Base-by-base conservation (phyloP, 345 rosid genomes). In the Kandelia obovata region DNA sequence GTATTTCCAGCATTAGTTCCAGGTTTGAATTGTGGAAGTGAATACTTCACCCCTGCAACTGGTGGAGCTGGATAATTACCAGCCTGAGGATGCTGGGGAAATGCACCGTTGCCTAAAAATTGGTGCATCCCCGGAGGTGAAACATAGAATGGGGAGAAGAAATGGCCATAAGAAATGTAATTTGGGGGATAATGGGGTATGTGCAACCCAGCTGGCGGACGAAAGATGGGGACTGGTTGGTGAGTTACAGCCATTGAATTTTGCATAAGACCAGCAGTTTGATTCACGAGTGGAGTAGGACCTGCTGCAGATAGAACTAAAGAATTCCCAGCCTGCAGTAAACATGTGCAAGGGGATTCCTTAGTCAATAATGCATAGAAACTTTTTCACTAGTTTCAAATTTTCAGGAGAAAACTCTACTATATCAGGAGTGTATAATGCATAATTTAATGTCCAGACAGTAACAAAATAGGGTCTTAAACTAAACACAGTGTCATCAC, bases 131-230 rank as follows among this genome's bases (percentile, higher is more conserved):
- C 77, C 6, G 87, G 86, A 69, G 90, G 91, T 71, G 89, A 92
- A 71, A 83, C 85, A 80, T 86, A 93, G 75, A 82, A 77, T 53
- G 92, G 97, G 74, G 92, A 74, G 85, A 80, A 82, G 80, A 85
- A 91, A 77, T 71, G 92, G 68, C 91, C 89, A 73, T 89, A 93
- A 37, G 92, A 91, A 71, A 93, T 71, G 80, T 83, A 93, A 65
- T 89, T 93, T 79, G 92, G 92, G 61, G 94, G 91, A 78, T 81
- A 93, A 81, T 84, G 97, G 23, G 98, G 76, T 72, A 89, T 67
- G 58, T 91, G 97, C 82, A 93, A 77, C 69, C 93, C 93, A 30
- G 96, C 69, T 27, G 97, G 92, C n/a, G 98, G 86, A 17, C 96
- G 91, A 72, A 86, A 93, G 47, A 88, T 90, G 35, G 94, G 91